These are phyloP conservation scores for Porpolomopsis calyptriformis DNA, from an alignment of 768 basidiomycete genomes.

Conservation along the genomic window DNA sequence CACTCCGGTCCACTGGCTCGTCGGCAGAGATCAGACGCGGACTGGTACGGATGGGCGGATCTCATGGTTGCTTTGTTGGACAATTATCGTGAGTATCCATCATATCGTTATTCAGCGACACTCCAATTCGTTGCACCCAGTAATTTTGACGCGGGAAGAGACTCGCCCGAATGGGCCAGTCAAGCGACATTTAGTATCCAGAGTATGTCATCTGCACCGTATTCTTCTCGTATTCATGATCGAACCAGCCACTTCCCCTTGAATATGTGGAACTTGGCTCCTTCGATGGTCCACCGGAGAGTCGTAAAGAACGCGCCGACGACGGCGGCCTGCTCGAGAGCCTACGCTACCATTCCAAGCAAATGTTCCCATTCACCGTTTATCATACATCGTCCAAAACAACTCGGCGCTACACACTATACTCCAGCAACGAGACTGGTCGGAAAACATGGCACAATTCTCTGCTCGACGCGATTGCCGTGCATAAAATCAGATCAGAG, in stretches of 20 bases:
- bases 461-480: conserved; percentile 50
- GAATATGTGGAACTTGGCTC: conserved; percentile 65
- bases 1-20: conserved; percentile 57
- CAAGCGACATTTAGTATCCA: conserved; percentile 48
- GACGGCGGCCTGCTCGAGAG: conserved; percentile 48
- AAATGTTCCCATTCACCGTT: conserved; percentile 68
- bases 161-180: conserved; percentile 35
- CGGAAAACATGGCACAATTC: conserved; percentile 55
- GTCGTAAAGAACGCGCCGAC: conserved; percentile 51
- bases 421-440: conserved; percentile 44
- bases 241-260: conserved; percentile 60
- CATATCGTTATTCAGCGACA: not conserved
- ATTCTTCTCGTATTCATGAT: not conserved
- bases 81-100: conserved; percentile 51
- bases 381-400: conserved; percentile 53
- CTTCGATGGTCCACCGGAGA: conserved; percentile 51
- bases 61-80: conserved; percentile 59
- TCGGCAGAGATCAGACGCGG: conserved; percentile 50
- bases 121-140: conserved; percentile 24
- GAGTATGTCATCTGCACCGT: conserved; percentile 35
- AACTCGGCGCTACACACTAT: conserved; percentile 62
- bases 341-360: conserved; percentile 39
- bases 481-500: conserved; percentile 57
- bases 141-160: conserved; percentile 57
- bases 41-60: conserved; percentile 63